phyloP scores from a whole-genome alignment of 148 eudicot genomes.

The Salicornia ramosissima region DNA sequence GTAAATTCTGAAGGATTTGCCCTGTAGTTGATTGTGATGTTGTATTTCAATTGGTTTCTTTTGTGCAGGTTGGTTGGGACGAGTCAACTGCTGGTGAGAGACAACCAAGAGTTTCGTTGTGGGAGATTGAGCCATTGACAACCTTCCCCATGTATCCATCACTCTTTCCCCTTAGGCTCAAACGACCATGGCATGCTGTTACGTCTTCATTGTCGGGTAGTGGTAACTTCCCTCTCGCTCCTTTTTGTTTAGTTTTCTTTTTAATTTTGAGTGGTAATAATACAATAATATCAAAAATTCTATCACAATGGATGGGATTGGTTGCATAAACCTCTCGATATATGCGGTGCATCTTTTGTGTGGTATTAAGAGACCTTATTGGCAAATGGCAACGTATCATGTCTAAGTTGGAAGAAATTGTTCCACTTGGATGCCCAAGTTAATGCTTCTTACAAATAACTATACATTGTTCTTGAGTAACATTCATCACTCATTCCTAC shows the following conservation, averaged over 20 bases:
- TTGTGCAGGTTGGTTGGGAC: conserved; percentile 93
- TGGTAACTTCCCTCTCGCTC: background rate
- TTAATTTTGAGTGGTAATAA: too few species aligned
- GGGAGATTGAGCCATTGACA: conserved; percentile 98
- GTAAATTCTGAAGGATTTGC: background rate
- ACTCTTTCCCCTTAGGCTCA: conserved; percentile 84
- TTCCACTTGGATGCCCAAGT: background rate
- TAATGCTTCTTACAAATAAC: background rate
- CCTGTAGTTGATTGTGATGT: conserved; percentile 3
- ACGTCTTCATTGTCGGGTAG: conserved; percentile 80
- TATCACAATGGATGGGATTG: background rate
- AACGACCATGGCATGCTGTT: conserved; percentile 96
- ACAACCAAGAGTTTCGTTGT: conserved; percentile 93
- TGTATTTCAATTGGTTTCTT: conserved; percentile 13
- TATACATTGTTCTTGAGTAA: background rate
- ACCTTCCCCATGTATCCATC: conserved; percentile 99
- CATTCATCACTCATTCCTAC: background rate
- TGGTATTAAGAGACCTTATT: too few species aligned
- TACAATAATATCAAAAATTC: background rate
- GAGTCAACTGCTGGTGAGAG: conserved; percentile 97
- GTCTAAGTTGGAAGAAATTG: background rate
- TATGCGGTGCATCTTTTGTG: too few species aligned
- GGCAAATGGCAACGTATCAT: background rate
- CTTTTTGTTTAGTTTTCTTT: background rate
- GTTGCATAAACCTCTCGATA: too few species aligned